A percentile compares a stretch with the other conserved stretches of the same genome.
Conservation (phyloP, 768 basidiomycete species). For the Tylopilus intermedius region DNA sequence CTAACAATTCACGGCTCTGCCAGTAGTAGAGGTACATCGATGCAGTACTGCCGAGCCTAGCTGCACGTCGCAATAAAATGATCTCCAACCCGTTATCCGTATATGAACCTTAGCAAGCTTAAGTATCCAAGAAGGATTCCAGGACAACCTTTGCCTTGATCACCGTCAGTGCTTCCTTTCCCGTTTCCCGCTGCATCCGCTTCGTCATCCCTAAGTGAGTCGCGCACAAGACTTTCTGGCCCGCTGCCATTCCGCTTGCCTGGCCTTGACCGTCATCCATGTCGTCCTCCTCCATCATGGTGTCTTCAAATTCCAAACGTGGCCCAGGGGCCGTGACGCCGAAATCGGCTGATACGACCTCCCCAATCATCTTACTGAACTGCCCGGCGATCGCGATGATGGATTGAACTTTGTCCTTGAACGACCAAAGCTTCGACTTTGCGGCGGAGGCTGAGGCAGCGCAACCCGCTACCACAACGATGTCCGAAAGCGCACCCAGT, state of each 20-base stretch:
- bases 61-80: too few relatives aligned
- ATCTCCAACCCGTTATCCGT: not conserved
- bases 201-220: conserved; percentile 15
- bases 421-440: not conserved
- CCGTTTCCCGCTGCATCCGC: not conserved
- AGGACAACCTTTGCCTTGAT: conserved; percentile 12
- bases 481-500: conserved; percentile 1
- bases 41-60: too few relatives aligned
- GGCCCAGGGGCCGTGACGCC: not conserved
- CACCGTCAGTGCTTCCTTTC: not conserved
- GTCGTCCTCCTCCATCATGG: conserved; percentile 11
- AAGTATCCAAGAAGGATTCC: conserved; percentile 5
- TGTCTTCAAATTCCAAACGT: not conserved
- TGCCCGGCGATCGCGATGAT: conserved; percentile 3
- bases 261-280: not conserved
- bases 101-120: not conserved
- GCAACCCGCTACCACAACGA: conserved; percentile 10
- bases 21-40: too few relatives aligned
- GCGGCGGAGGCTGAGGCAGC: not conserved
- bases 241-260: not conserved
- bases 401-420: not conserved
- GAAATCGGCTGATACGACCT: conserved; percentile 8
- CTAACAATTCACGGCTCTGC: too few relatives aligned
- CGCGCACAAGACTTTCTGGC: conserved; percentile 11
- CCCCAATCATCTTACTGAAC: conserved; percentile 9